These are phyloP conservation scores for Coprinopsis sp. DNA, from an alignment of 768 basidiomycete species.

Conservation along the genomic window DNA sequence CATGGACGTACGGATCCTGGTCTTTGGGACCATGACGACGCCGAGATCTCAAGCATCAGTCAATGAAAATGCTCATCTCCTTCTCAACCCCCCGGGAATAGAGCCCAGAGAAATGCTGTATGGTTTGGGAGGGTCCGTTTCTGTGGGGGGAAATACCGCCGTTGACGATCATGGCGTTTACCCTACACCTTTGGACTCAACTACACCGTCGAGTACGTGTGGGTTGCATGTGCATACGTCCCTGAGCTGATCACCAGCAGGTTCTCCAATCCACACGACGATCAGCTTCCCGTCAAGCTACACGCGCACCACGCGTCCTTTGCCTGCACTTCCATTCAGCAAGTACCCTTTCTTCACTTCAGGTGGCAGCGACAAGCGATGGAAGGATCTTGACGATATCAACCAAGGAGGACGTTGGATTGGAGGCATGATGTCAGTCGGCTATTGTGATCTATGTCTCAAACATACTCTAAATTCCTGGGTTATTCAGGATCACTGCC, in stretches of 20 bases:
- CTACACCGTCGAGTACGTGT: no score
- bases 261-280: slow-evolving; percentile 26
- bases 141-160: slow-evolving; percentile 10
- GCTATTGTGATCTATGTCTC: slow-evolving; percentile 5
- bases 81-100: slow-evolving; percentile 69
- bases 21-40: slow-evolving; percentile 59
- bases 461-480: slow-evolving; percentile 4
- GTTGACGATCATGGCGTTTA: slow-evolving; percentile 44
- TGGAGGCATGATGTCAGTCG: slow-evolving; percentile 59
- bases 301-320: slow-evolving; percentile 47
- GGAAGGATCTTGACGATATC: slow-evolving; percentile 46
- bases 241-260: no score
- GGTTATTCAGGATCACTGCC: slow-evolving; percentile 48
- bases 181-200: slow-evolving; percentile 27
- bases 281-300: slow-evolving; percentile 29
- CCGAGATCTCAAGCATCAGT: slow-evolving; percentile 52
- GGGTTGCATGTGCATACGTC: no score
- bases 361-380: slow-evolving; percentile 63
- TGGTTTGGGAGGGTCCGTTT: background rate
- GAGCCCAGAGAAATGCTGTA: slow-evolving; percentile 20
- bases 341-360: slow-evolving; percentile 74
- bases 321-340: slow-evolving; percentile 50
- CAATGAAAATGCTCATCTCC: slow-evolving; percentile 63
- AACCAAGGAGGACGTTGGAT: slow-evolving; percentile 67
- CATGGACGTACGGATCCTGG: slow-evolving; percentile 67